Conservation (phyloP, 106 monocot species). For the Alisma plantagoaquatica region DNA sequence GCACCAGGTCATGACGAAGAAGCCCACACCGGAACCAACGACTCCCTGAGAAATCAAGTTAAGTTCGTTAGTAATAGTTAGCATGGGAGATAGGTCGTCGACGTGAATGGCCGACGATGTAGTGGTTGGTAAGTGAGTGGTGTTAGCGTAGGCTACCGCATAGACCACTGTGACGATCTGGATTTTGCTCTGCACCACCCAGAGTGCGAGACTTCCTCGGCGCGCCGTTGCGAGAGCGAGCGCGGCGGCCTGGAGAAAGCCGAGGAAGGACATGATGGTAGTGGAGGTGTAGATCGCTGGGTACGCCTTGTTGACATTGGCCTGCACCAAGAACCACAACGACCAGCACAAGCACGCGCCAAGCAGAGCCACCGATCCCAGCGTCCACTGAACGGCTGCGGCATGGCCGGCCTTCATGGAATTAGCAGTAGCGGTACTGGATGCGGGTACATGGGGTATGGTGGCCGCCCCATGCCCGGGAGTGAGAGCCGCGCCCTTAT, state of each 20-base stretch:
- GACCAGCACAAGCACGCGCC: slow-evolving; percentile 34
- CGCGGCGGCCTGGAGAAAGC: slow-evolving; percentile 45
- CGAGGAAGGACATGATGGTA: slow-evolving; percentile 48
- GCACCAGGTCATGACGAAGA: slow-evolving; percentile 66
- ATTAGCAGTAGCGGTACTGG: too few species aligned
- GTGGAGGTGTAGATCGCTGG: slow-evolving; percentile 55
- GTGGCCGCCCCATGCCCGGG: too few species aligned
- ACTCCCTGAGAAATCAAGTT: slow-evolving; percentile 28
- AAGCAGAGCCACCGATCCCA: slow-evolving; percentile 39
- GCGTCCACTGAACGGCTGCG: background rate
- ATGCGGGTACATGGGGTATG: too few species aligned
- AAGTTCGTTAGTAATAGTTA: too few species aligned
- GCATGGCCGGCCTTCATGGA: too few species aligned
- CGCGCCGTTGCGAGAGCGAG: slow-evolving; percentile 33
- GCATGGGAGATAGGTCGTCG: too few species aligned
- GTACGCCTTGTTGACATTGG: slow-evolving; percentile 42
- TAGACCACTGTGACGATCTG: slow-evolving; percentile 39
- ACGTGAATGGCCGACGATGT: background rate
- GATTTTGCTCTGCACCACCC: slow-evolving; percentile 31
- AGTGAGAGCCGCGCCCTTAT: slow-evolving; percentile 53
- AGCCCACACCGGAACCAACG: slow-evolving; percentile 53
- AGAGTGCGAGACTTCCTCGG: slow-evolving; percentile 21
- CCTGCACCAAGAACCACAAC: slow-evolving; percentile 64
- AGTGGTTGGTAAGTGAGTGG: background rate
- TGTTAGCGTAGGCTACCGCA: slow-evolving; percentile 26